Evolutionary conservation across 2,329 filamentous ascomycete species (phyloP).

Genomic region (Paracamarosporium sp.): DNA sequence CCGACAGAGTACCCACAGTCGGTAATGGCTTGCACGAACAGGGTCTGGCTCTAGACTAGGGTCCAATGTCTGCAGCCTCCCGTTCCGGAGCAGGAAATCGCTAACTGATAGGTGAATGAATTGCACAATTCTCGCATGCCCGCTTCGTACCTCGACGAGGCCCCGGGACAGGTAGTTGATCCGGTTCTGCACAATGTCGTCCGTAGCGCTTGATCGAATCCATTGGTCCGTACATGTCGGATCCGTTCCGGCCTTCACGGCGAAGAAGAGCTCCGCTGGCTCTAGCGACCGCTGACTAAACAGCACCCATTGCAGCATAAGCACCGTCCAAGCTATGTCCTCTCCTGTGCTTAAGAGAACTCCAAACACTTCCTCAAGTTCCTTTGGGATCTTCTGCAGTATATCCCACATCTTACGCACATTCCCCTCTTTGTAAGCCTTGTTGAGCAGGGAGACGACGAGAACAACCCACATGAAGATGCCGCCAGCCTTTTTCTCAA

Average conservation of each 20-base stretch:
- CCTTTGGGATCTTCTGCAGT: constrained; percentile 25
- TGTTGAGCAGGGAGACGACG: constrained; percentile 54
- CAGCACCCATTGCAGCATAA: constrained; percentile 8
- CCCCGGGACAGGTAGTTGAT: constrained; percentile 19
- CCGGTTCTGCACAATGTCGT: constrained; percentile 10
- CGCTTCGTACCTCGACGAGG: constrained; percentile 16
- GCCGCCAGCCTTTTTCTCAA: constrained; percentile 41
- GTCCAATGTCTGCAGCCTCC: constrained; percentile 24
- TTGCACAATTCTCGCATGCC: constrained; percentile 23
- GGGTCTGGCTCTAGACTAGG: neutral
- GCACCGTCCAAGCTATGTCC: constrained; percentile 2
- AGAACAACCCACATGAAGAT: constrained; percentile 37
- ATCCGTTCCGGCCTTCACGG: constrained; percentile 7
- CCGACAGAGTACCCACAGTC: constrained; percentile 1
- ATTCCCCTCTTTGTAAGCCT: constrained; percentile 39
- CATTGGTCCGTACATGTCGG: constrained; percentile 7
- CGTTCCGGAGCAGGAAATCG: constrained; percentile 46
- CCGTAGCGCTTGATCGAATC: constrained; percentile 11
- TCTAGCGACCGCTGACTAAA: constrained; percentile 3
- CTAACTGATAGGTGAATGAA: constrained; percentile 29
- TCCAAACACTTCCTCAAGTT: constrained; percentile 7
- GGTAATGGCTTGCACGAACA: neutral
- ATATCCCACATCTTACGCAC: constrained; percentile 35
- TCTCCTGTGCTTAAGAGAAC: neutral
- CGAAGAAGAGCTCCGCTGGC: constrained; percentile 10